Conservation (phyloP, 345 rosid genomes). For the Laguncularia racemosa region DNA sequence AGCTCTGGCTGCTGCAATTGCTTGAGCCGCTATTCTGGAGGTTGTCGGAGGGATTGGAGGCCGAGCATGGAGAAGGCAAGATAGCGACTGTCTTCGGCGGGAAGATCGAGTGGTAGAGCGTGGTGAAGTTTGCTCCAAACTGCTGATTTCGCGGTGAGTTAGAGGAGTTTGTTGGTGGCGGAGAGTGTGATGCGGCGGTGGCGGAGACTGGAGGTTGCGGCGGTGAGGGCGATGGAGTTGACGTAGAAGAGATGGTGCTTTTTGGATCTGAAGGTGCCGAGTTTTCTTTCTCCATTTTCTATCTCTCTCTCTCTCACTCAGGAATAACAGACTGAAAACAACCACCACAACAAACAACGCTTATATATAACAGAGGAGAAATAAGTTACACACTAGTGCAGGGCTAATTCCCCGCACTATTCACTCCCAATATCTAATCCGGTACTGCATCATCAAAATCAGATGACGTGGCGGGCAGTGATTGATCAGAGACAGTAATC, state of each 20-base stretch:
- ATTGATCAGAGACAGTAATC: too few species aligned
- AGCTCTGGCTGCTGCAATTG: slow-evolving; percentile 5
- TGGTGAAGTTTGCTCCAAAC: slow-evolving; percentile 41
- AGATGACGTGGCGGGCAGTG: too few species aligned
- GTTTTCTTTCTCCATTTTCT: slow-evolving; percentile 26
- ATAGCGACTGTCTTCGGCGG: slow-evolving; percentile 51
- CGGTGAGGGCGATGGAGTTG: slow-evolving; percentile 2
- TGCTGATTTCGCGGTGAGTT: slow-evolving; percentile 3
- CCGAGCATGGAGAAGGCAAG: slow-evolving; percentile 40
- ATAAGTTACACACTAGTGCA: too few species aligned
- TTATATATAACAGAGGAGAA: too few species aligned
- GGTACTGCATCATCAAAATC: too few species aligned
- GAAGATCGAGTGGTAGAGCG: slow-evolving; percentile 57
- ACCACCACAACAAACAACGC: too few species aligned
- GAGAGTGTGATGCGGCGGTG: slow-evolving; percentile 21
- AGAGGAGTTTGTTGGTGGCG: slow-evolving; percentile 12
- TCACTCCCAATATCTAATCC: too few species aligned
- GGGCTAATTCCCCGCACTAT: too few species aligned
- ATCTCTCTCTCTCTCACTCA: too few species aligned
- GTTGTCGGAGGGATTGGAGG: slow-evolving; percentile 25
- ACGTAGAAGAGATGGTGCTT: slow-evolving; percentile 12
- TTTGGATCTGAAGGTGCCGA: slow-evolving; percentile 25
- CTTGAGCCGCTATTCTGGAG: slow-evolving; percentile 8
- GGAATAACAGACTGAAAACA: too few species aligned
- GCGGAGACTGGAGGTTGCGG: slow-evolving; percentile 8